Base-by-base conservation (phyloP, 2,329 filamentous ascomycete species). In the Talaromyces sp. region DNA sequence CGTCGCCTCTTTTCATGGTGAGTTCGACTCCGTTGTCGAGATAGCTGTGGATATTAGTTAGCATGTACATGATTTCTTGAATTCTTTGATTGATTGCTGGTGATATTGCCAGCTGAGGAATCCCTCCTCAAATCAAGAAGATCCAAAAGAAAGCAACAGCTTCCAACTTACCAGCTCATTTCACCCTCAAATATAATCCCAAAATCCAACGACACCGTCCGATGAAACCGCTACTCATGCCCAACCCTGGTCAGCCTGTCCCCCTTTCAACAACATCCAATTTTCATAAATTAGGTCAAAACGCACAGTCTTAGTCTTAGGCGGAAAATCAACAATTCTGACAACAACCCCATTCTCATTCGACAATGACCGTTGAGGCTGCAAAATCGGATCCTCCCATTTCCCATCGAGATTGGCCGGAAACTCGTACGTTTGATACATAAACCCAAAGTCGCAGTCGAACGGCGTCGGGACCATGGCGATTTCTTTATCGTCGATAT, bases 181-280 rank as follows among this genome's bases (percentile, higher is more conserved):
- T 64, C 65, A 1, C 68, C 69, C 13, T 64, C 60, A 28, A 71
- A 61, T 13, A 71, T 63, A n/a, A 71, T 62, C 7, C 64, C 69
- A 57, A 69, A 70, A 58, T 71, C 69, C 22, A 70, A 56, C 22
- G 64, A 70, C 33, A 66, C 25, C 7, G 66, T 66, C 19, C 66
- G 63, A 56, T 68, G 66, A 56, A 66, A 64, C 15, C n/a, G 63
- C 62, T 31, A 58, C 60, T 28, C 25, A 28, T 4, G 7, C 25
- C 25, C 25, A 3, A 28, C 7, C 25, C 7, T n/a, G n/a, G 25
- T 28, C 25, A 28, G 25, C 7, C 7, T 4, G 4, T 7, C 7
- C 7, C 7, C 25, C 25, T 4, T 28, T 28, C 25, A 28, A 7
- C 25, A n/a, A 36, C 66, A 65, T n/a, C n/a, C n/a, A n/a, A n/a